Conservation (phyloP, 2,329 filamentous ascomycete genomes). For the Cladosporium austrohemisphaericum region DNA sequence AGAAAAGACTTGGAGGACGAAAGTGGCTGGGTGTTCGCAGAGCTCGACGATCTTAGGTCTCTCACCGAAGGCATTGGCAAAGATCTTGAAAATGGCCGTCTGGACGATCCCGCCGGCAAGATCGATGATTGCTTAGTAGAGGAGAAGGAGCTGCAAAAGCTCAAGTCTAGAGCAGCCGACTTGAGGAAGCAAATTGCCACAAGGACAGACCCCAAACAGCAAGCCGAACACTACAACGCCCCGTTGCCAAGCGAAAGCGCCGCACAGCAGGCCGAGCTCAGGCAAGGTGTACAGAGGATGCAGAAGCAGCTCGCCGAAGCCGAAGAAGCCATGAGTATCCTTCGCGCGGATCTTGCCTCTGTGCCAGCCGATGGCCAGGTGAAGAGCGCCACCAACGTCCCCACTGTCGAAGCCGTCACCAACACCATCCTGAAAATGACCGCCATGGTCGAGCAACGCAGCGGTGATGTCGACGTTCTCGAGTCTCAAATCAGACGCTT, state of each 20-base stretch:
- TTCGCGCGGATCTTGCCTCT: slow-evolving; percentile 72
- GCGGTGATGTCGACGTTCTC: slow-evolving; percentile 83
- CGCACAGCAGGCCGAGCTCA: slow-evolving; percentile 77
- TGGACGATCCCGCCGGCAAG: slow-evolving; percentile 66
- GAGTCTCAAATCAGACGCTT: slow-evolving; percentile 81
- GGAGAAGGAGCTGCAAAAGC: slow-evolving; percentile 66
- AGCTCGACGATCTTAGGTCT: slow-evolving; percentile 64
- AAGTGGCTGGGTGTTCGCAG: slow-evolving; percentile 67
- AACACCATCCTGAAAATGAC: slow-evolving; percentile 93
- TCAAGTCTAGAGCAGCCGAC: slow-evolving; percentile 73
- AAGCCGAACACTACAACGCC: slow-evolving; percentile 61
- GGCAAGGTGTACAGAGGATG: slow-evolving; percentile 69
- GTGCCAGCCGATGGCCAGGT: slow-evolving; percentile 31
- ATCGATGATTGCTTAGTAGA: slow-evolving; percentile 61
- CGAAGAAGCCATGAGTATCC: slow-evolving; percentile 73
- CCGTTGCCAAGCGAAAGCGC: slow-evolving; percentile 82
- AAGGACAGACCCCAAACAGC: slow-evolving; percentile 63
- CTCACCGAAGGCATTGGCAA: slow-evolving; percentile 53
- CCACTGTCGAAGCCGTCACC: slow-evolving; percentile 87
- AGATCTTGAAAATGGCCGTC: slow-evolving; percentile 64
- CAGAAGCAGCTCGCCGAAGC: slow-evolving; percentile 71
- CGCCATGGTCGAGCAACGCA: slow-evolving; percentile 83
- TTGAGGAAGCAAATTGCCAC: slow-evolving; percentile 71
- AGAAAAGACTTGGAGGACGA: slow-evolving; percentile 56
- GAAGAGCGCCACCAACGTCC: slow-evolving; percentile 48